Percentiles rank a stretch among this genome's conserved stretches.
These are phyloP conservation scores for Globisporangium spinosum DNA, from an alignment of 352 stramenopile genomes.

Conservation along the genomic window DNA sequence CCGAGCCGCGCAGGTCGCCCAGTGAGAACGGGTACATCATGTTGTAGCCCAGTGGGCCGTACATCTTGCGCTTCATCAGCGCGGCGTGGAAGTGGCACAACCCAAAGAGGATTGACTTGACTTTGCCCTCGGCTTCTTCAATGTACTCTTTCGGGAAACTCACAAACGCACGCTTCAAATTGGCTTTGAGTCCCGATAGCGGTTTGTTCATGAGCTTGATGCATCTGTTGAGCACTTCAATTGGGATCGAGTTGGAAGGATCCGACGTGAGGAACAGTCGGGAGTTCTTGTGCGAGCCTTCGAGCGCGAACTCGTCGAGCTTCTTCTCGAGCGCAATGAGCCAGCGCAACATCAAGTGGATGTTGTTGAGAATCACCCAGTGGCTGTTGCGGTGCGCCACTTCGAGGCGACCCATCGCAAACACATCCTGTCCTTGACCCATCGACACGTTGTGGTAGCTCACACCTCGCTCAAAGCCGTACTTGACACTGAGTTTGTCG, in stretches of 20 bases:
- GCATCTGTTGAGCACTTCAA: slow-evolving; percentile 93
- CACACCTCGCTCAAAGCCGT: slow-evolving; percentile 94
- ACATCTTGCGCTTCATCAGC: slow-evolving; percentile 97
- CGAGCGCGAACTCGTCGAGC: slow-evolving; percentile 93
- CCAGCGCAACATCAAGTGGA: slow-evolving; percentile 97
- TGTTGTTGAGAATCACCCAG: slow-evolving; percentile 98
- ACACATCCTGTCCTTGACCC: slow-evolving; percentile 95
- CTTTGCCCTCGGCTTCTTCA: slow-evolving; percentile 94
- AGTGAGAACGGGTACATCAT: slow-evolving; percentile 98
- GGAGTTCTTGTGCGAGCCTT: slow-evolving; percentile 93
- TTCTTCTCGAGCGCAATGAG: slow-evolving; percentile 96
- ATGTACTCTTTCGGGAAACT: slow-evolving; percentile 96
- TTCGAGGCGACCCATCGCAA: slow-evolving; percentile 94
- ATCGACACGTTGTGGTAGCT: slow-evolving; percentile 98
- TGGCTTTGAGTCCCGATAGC: slow-evolving; percentile 93
- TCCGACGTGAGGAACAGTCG: slow-evolving; percentile 94
- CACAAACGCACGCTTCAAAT: slow-evolving; percentile 95
- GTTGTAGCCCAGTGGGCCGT: slow-evolving; percentile 96
- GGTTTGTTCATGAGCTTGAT: slow-evolving; percentile 98
- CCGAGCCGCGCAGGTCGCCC: slow-evolving; percentile 93
- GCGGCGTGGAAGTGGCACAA: slow-evolving; percentile 97
- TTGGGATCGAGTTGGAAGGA: slow-evolving; percentile 91
- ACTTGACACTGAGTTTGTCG: slow-evolving; percentile 93
- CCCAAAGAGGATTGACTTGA: slow-evolving; percentile 96
- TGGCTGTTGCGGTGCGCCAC: slow-evolving; percentile 94